Evolutionary conservation across 148 eudicot species (phyloP).

Genomic region (Pharnaceum exiguum): DNA sequence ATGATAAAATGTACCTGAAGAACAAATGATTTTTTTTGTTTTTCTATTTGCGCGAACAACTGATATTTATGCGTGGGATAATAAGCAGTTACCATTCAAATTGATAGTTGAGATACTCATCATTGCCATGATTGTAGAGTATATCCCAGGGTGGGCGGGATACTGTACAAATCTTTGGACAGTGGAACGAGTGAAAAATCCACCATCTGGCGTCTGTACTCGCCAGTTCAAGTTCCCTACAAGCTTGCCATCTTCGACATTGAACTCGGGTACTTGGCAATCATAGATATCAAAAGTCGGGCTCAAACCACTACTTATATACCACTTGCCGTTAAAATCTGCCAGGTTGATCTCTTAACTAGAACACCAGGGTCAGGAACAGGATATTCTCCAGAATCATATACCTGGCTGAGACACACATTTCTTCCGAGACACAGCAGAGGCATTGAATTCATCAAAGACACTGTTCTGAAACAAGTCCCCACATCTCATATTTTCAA

Average conservation of each 20-base stretch:
- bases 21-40: no score
- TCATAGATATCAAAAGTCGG: conserved; percentile 85
- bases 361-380: conserved; percentile 62
- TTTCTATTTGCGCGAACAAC: no score
- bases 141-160: conserved; percentile 68
- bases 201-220: conserved; percentile 81
- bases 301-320: conserved; percentile 78
- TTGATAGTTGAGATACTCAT: conserved; percentile 97
- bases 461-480: conserved; percentile 91
- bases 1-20: conserved; percentile 81
- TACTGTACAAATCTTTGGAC: conserved; percentile 89
- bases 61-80: no score
- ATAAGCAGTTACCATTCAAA: conserved; percentile 75
- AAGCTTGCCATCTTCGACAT: conserved; percentile 62
- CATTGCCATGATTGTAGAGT: conserved; percentile 90
- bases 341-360: conserved; percentile 57
- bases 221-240: conserved; percentile 81
- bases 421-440: conserved; percentile 95
- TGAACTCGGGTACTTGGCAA: conserved; percentile 94
- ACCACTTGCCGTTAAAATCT: conserved; percentile 90
- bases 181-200: conserved; percentile 83
- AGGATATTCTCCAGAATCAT: conserved; percentile 94
- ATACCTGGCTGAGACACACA: conserved; percentile 90
- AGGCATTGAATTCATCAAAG: conserved; percentile 91
- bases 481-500: conserved; percentile 96